Conservation (phyloP, 2,329 filamentous ascomycete genomes). For the Talaromyces atroroseus region DNA sequence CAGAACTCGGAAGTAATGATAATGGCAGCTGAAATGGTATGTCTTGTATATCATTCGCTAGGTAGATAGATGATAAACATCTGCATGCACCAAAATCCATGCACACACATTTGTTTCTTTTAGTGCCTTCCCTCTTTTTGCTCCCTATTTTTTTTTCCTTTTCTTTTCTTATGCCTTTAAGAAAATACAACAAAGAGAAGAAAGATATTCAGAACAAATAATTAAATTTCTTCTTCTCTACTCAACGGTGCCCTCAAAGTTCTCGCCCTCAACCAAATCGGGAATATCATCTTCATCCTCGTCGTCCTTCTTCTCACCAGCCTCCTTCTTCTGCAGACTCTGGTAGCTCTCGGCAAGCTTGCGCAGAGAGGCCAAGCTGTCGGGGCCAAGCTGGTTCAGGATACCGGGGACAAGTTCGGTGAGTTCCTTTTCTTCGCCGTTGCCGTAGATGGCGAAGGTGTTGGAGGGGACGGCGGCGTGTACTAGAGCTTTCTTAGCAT, state of each 20-base stretch:
- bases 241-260: slow-evolving; percentile 97
- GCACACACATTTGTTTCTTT: neutral
- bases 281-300: slow-evolving; percentile 82
- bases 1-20: no score
- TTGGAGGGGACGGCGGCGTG: slow-evolving; percentile 96
- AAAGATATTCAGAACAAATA: neutral
- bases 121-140: neutral
- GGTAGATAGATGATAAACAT: no score
- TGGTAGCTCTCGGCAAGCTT: slow-evolving; percentile 99
- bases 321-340: slow-evolving; percentile 93
- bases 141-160: neutral
- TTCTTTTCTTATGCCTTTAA: no score
- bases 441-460: slow-evolving; percentile 99
- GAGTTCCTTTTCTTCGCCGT: slow-evolving; percentile 98
- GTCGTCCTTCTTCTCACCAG: slow-evolving; percentile 64
- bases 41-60: no score
- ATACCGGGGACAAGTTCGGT: slow-evolving; percentile 99
- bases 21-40: no score
- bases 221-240: slow-evolving; percentile 42
- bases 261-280: slow-evolving; percentile 92
- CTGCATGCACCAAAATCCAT: no score
- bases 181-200: neutral
- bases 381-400: slow-evolving; percentile 98
- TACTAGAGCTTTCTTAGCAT: slow-evolving; percentile 50
- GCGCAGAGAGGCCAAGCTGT: slow-evolving; percentile 93